Conservation (phyloP, 2,329 filamentous ascomycete species). For the Bisporella sp. region DNA sequence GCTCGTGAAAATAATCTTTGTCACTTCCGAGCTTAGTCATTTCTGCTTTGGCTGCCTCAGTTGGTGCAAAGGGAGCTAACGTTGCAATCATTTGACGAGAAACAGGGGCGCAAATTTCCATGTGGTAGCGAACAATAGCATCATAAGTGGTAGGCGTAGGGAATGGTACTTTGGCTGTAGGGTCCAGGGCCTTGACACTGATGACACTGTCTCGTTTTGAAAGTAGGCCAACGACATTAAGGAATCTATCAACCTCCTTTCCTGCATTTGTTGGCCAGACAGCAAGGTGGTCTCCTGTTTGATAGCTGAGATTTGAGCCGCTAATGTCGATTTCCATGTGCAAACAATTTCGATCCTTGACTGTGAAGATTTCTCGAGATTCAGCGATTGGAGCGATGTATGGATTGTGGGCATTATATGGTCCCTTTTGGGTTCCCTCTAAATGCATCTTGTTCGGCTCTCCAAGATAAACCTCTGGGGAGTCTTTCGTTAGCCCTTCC, state of each 20-base stretch:
- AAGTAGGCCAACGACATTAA: conserved; percentile 68
- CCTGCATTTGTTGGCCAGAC: conserved; percentile 96
- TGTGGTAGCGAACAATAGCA: conserved; percentile 86
- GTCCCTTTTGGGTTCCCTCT: conserved; percentile 74
- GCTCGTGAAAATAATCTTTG: conserved; percentile 90
- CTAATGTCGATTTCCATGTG: conserved; percentile 93
- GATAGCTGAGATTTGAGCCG: conserved; percentile 84
- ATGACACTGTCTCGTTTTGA: conserved; percentile 78
- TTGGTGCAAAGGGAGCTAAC: conserved; percentile 82
- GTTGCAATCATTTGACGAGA: conserved; percentile 92
- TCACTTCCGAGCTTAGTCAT: conserved; percentile 84
- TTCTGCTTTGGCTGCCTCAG: conserved; percentile 76
- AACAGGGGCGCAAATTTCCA: conserved; percentile 92
- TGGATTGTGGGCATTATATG: conserved; percentile 94
- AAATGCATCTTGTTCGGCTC: conserved; percentile 97
- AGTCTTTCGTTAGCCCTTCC: conserved; percentile 65
- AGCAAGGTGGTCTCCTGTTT: conserved; percentile 95
- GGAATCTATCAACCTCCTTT: conserved; percentile 82
- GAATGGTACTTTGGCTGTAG: conserved; percentile 95
- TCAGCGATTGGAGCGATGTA: conserved; percentile 91
- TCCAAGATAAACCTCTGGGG: conserved; percentile 81
- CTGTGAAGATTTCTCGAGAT: conserved; percentile 84
- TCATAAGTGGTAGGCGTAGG: conserved; percentile 96
- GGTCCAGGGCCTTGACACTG: conserved; percentile 82
- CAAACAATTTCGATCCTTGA: conserved; percentile 87